Evolutionary conservation across 495 filamentous ascomycete species (phyloP).

Genomic region (Penicillium robsamsonii): DNA sequence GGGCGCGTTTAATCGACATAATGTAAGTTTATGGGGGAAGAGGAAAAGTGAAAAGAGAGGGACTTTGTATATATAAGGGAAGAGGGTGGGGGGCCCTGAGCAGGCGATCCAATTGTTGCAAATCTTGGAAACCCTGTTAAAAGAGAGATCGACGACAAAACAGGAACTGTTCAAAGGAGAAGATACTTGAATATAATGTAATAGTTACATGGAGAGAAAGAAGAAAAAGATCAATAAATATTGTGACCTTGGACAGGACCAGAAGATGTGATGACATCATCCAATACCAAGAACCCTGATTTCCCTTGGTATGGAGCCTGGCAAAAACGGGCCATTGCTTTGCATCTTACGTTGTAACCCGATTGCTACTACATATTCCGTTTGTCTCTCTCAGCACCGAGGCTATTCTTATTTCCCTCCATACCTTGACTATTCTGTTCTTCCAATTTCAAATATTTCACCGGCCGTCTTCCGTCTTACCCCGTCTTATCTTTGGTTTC

Average conservation of each 20-base stretch:
- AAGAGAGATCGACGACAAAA: neutral
- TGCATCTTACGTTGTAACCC: neutral
- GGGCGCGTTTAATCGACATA: constrained; percentile 49
- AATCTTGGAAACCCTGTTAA: neutral
- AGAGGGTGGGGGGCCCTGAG: constrained; percentile 4
- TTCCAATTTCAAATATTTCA: neutral
- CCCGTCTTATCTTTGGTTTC: neutral
- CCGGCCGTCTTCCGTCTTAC: neutral
- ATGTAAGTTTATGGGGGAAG: constrained; percentile 4
- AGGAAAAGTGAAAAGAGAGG: constrained; percentile 1
- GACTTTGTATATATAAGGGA: neutral
- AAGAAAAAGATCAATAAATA: neutral
- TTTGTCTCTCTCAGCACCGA: neutral
- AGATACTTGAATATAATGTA: neutral
- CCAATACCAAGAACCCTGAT: constrained; percentile 5
- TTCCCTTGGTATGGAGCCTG: constrained; percentile 8
- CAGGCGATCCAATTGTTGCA: constrained; percentile 1
- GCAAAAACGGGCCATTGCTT: neutral
- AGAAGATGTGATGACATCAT: constrained; percentile 9
- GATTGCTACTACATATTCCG: too few species aligned
- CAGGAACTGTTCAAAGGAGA: neutral
- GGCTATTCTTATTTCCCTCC: neutral
- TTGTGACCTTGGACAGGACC: neutral
- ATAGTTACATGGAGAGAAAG: neutral
- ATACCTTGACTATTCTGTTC: neutral